phyloP scores from a whole-genome alignment of 768 basidiomycete species.

The Termitomyces sp. region DNA sequence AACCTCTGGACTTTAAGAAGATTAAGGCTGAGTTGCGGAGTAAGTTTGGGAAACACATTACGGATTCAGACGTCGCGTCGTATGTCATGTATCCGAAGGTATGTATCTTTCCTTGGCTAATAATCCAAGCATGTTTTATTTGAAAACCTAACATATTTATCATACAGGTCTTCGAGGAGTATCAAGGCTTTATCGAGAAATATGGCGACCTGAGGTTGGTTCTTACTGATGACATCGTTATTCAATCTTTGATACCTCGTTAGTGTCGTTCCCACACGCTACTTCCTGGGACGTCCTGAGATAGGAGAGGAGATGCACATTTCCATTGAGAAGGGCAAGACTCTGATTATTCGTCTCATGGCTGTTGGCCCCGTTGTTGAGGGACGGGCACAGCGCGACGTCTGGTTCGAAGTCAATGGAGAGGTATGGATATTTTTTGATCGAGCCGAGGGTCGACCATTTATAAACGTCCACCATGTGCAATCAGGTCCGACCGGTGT shows the following conservation, averaged over 20 bases:
- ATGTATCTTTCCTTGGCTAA: slow-evolving; percentile 10
- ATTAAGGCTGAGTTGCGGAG: slow-evolving; percentile 88
- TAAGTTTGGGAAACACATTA: slow-evolving; percentile 94
- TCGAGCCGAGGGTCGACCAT: not conserved
- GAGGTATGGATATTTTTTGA: slow-evolving; percentile 48
- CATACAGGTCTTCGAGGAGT: slow-evolving; percentile 90
- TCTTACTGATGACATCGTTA: not conserved
- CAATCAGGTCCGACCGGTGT: slow-evolving; percentile 81
- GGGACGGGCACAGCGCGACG: slow-evolving; percentile 88
- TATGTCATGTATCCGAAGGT: slow-evolving; percentile 99
- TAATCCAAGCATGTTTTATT: not conserved
- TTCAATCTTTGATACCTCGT: slow-evolving; percentile 11
- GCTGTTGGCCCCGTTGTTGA: slow-evolving; percentile 92
- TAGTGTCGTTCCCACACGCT: slow-evolving; percentile 92
- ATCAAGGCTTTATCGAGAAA: slow-evolving; percentile 89
- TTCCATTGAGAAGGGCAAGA: slow-evolving; percentile 94
- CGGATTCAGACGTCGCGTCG: slow-evolving; percentile 87
- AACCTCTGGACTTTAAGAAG: slow-evolving; percentile 91
- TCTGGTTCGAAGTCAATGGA: slow-evolving; percentile 98
- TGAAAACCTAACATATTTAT: not conserved
- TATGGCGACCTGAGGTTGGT: slow-evolving; percentile 89
- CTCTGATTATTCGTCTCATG: slow-evolving; percentile 92
- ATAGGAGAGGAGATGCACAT: slow-evolving; percentile 96
- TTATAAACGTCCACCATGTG: slow-evolving; percentile 13
- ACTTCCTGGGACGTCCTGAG: slow-evolving; percentile 91